phyloP scores from a whole-genome alignment of 768 basidiomycete genomes.

The Serendipita sp. region DNA sequence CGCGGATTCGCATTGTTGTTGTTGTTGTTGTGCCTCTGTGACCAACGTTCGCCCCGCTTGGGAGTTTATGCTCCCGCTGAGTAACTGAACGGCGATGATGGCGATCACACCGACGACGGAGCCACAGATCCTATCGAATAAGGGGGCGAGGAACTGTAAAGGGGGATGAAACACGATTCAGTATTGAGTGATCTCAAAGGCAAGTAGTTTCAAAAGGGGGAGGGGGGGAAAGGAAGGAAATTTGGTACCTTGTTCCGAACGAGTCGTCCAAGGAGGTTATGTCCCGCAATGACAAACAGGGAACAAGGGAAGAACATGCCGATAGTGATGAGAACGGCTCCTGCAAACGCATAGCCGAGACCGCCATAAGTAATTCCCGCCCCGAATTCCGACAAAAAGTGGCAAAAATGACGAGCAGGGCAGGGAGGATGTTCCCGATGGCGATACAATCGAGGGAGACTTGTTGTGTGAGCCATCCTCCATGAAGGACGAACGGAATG shows the following conservation, averaged over 20 bases:
- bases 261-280: neutral
- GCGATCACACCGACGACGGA: constrained; percentile 1
- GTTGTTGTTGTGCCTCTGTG: neutral
- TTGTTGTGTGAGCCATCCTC: constrained; percentile 7
- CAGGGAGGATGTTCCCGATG: constrained; percentile 7
- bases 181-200: too few relatives aligned
- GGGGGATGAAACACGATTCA: too few relatives aligned
- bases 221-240: neutral
- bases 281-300: constrained; percentile 1
- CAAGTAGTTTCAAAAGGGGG: neutral
- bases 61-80: neutral
- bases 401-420: constrained; percentile 6
- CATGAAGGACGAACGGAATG: constrained; percentile 7
- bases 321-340: neutral
- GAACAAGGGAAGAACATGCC: constrained; percentile 3
- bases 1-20: neutral
- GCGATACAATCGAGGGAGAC: constrained; percentile 9
- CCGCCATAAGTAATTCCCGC: neutral
- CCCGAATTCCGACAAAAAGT: constrained; percentile 7
- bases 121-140: neutral
- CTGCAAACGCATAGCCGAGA: neutral
- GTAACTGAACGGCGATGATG: neutral
- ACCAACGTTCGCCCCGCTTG: neutral
- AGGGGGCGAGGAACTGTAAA: neutral
- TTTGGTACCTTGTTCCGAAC: neutral